Evolutionary conservation across 176 grass and related monocot genomes (phyloP).

Genomic region (Thalia dealbata): DNA sequence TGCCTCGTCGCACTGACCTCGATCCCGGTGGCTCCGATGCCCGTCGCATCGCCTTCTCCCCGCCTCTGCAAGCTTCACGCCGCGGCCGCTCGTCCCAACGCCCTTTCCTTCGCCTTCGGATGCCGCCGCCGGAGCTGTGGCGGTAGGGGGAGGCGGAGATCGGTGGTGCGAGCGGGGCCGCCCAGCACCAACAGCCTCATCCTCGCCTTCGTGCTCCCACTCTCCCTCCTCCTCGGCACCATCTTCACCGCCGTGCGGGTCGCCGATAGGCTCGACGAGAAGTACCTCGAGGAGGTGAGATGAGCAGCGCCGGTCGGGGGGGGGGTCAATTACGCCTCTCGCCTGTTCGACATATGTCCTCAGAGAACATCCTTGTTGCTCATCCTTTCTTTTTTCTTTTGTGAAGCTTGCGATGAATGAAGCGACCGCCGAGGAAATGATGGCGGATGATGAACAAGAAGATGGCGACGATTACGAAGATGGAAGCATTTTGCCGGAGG

Average conservation of each 20-base stretch:
- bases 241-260: conserved; percentile 46
- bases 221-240: conserved; percentile 75
- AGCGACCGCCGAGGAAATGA: conserved; percentile 58
- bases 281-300: conserved; percentile 63
- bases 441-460: conserved; percentile 15
- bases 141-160: conserved; percentile 1
- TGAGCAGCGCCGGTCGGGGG: neutral
- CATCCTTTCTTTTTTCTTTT: neutral
- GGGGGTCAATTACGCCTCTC: neutral
- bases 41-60: neutral
- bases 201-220: conserved; percentile 72
- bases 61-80: neutral
- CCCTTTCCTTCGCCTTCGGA: neutral
- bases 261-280: conserved; percentile 64
- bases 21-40: neutral
- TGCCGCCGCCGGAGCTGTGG: neutral
- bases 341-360: conserved; percentile 12
- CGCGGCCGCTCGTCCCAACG: neutral
- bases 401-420: conserved; percentile 49
- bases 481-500: conserved; percentile 9
- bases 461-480: neutral
- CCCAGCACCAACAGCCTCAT: conserved; percentile 61
- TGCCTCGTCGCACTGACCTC: conserved; percentile 13
- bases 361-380: neutral
- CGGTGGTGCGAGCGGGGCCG: conserved; percentile 46